Conservation (phyloP, 75 land plant genomes). For the Selaginella tamariscina region DNA sequence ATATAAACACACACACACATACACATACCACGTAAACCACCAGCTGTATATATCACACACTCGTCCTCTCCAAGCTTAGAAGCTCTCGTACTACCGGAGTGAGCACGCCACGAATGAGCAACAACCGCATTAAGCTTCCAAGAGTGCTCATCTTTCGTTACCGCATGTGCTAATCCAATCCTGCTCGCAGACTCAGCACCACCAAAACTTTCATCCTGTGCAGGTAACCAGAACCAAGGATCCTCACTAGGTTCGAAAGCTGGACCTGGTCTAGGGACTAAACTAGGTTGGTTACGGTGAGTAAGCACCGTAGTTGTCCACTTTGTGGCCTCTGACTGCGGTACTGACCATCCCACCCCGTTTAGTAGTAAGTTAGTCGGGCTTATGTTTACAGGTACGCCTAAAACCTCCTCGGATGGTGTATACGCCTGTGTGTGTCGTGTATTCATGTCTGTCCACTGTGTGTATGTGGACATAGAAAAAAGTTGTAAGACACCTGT, state of each 20-base stretch:
- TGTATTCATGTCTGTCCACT: neutral
- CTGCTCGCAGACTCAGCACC: constrained; percentile 44
- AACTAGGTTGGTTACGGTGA: constrained; percentile 13
- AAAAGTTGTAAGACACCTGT: no score
- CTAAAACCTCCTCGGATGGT: constrained; percentile 15
- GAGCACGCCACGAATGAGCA: constrained; percentile 62
- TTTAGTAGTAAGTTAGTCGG: constrained; percentile 71
- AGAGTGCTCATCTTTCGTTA: constrained; percentile 56
- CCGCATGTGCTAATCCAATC: constrained; percentile 22
- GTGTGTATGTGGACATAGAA: no score
- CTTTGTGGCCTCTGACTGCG: constrained; percentile 49
- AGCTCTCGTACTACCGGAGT: constrained; percentile 59
- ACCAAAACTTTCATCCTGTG: constrained; percentile 38
- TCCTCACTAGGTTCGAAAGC: constrained; percentile 23
- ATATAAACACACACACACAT: no score
- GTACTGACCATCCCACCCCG: constrained; percentile 87
- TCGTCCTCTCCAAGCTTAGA: constrained; percentile 61
- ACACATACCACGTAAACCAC: constrained; percentile 69
- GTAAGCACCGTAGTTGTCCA: constrained; percentile 17
- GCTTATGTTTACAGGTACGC: constrained; percentile 16
- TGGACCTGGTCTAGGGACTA: neutral
- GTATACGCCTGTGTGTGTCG: constrained; percentile 10
- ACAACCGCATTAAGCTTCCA: constrained; percentile 72
- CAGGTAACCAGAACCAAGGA: constrained; percentile 78
- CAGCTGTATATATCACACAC: constrained; percentile 57